Evolutionary conservation across 1,284 basidiomycete genomes (phyloP), one percentile per base, ranked within the genome.

Genomic region (Laetiporus sulphureus): DNA sequence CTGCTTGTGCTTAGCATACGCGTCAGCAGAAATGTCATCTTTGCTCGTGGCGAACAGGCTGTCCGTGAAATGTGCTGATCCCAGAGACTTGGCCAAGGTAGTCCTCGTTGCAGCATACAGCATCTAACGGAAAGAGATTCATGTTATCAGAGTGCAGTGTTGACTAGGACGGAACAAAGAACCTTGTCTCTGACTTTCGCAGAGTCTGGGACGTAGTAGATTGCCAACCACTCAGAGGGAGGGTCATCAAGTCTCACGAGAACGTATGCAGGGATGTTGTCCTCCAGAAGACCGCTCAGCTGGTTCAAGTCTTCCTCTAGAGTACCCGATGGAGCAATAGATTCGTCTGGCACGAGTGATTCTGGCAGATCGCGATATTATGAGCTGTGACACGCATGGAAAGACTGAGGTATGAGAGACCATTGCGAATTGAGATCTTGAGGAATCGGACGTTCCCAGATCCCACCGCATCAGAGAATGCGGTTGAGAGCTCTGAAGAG

Each of bases 91-190:
- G 35, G 83, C 71, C 16, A 94, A 70, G 5, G 83, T 76, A 20
- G 73, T 71, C 38, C 90, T 78, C 1, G 84, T 83, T 1, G 90
- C 85, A n/a, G 91, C 91, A 61, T 94, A 93, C 21, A 95, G 69
- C 91, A 94, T 95, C 86, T 95, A 18, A 30, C 8, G 8, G 25
- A 8, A 29, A 8, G 25, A 29, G n/a, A 8, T 29, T n/a, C n/a
- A n/a, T n/a, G n/a, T n/a, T n/a, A n/a, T n/a, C n/a, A n/a, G n/a
- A n/a, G n/a, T 29, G 25, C 25, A 15, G 22, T 35, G 32, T 31
- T n/a, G n/a, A n/a, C n/a, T n/a, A n/a, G n/a, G n/a, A n/a, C n/a
- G n/a, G n/a, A n/a, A n/a, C n/a, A n/a, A n/a, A n/a, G n/a, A 52
- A 80, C 87, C 75, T 90, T 90, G 62, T 87, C 79, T 58, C 83